Evolutionary conservation across 2,329 filamentous ascomycete species (phyloP).

Genomic region (Fusarium secorum): DNA sequence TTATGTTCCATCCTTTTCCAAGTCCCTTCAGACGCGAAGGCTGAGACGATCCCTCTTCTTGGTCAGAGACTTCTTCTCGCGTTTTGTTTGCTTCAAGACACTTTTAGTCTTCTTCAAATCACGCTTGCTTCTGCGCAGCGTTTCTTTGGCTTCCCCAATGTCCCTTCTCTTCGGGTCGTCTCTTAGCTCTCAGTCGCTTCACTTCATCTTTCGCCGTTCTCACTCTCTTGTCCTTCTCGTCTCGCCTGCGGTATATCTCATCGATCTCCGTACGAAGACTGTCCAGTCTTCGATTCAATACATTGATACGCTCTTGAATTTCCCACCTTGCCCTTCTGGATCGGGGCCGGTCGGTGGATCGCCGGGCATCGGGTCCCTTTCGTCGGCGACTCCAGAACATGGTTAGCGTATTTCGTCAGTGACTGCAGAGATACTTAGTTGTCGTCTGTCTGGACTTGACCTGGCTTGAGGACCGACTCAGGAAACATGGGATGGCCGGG

Average conservation of each 20-base stretch:
- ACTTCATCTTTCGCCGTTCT: background rate
- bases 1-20: accelerated
- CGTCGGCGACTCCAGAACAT: background rate
- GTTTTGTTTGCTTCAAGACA: background rate
- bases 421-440: accelerated
- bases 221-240: background rate
- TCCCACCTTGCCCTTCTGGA: background rate
- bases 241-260: background rate
- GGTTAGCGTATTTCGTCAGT: accelerated
- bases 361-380: background rate
- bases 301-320: background rate
- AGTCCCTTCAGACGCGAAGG: background rate
- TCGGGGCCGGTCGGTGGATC: background rate
- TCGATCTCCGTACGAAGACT: background rate
- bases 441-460: background rate
- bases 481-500: background rate
- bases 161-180: background rate
- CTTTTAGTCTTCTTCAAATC: background rate
- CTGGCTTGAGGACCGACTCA: background rate
- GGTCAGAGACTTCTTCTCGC: background rate
- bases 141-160: accelerated
- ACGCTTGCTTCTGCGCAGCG: background rate
- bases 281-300: background rate
- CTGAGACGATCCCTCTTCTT: background rate
- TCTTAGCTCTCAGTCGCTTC: background rate